These are phyloP conservation scores for Arctium lappa DNA, from an alignment of 129 eudicot genomes.

Conservation along the genomic window DNA sequence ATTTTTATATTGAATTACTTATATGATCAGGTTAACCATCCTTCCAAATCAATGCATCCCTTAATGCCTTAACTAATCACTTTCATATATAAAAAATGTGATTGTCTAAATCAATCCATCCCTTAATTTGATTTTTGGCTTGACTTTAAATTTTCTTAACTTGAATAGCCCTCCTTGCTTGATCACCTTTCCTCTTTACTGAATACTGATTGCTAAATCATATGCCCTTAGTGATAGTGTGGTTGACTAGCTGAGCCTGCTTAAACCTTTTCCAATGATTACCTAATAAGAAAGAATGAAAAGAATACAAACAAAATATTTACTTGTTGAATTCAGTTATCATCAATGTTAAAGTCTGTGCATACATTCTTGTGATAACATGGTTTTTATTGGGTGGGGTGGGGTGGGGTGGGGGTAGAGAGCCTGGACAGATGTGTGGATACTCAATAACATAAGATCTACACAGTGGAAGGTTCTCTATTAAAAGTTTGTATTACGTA, in stretches of 20 bases:
- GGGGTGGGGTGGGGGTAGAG: too few species aligned
- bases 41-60: not conserved
- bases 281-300: too few species aligned
- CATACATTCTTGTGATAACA: too few species aligned
- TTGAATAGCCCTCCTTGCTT: not conserved
- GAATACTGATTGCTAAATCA: not conserved
- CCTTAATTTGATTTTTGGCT: not conserved
- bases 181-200: not conserved
- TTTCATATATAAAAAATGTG: not conserved
- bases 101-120: not conserved
- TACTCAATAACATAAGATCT: too few species aligned
- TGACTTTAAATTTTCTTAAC: not conserved
- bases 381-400: too few species aligned
- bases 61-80: not conserved
- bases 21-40: not conserved
- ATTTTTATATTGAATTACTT: not conserved
- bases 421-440: too few species aligned
- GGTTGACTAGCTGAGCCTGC: not conserved
- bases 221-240: not conserved
- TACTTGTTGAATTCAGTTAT: too few species aligned
- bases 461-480: not conserved
- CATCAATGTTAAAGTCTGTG: too few species aligned
- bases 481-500: not conserved
- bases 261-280: too few species aligned
- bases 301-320: too few species aligned